Evolutionary conservation across 768 basidiomycete genomes (phyloP).

Genomic region (Trametopsis cervina): DNA sequence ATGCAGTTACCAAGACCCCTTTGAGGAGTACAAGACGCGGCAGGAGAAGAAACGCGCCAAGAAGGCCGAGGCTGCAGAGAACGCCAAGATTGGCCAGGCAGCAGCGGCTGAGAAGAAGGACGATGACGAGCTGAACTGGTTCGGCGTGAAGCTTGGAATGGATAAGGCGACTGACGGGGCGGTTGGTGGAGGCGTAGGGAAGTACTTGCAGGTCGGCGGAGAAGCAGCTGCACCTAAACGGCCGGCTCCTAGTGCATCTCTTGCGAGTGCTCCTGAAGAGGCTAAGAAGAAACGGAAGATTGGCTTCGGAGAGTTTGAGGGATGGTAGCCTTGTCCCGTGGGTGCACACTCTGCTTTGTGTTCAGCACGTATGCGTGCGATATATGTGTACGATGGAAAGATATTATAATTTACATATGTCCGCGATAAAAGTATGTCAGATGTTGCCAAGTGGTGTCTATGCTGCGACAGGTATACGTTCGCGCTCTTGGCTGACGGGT

Average conservation of each 20-base stretch:
- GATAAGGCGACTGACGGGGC: conserved; percentile 28
- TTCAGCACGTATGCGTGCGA: conserved; percentile 3
- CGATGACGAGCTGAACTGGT: conserved; percentile 77
- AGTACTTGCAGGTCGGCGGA: conserved; percentile 58
- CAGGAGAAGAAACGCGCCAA: conserved; percentile 72
- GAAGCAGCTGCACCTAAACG: conserved; percentile 12
- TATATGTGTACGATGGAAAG: conserved; percentile 11
- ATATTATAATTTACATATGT: conserved; percentile 3
- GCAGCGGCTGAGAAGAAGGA: conserved; percentile 42
- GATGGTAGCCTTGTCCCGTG: conserved; percentile 43
- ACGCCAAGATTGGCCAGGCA: conserved; percentile 19
- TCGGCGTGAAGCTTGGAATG: conserved; percentile 74
- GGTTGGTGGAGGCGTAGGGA: conserved; percentile 60
- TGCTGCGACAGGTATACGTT: conserved; percentile 25
- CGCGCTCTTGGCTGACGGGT: conserved; percentile 5
- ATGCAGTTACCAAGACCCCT: conserved; percentile 84
- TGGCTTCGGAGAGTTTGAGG: conserved; percentile 89
- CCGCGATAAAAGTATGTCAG: no score
- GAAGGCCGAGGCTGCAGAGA: conserved; percentile 36
- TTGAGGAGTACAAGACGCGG: conserved; percentile 84
- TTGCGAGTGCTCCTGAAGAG: conserved; percentile 30
- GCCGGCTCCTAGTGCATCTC: conserved; percentile 8
- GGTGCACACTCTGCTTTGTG: conserved; percentile 3
- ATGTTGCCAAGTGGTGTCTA: no score
- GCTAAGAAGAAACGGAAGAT: conserved; percentile 74